Conservation (phyloP, 495 filamentous ascomycete species). For the Elasticomyces elasticus region DNA sequence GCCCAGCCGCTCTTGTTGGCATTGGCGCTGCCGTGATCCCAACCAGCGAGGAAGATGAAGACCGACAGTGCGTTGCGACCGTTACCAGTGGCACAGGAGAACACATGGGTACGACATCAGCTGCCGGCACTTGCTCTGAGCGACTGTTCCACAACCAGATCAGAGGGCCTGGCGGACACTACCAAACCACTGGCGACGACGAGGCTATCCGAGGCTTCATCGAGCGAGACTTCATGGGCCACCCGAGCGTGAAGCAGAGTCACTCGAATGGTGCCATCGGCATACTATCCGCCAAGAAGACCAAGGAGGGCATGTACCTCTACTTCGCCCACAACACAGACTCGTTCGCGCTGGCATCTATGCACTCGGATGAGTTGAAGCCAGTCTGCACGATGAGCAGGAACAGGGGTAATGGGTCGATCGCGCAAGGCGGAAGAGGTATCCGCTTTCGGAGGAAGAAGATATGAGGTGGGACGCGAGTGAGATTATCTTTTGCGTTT, state of each 20-base stretch:
- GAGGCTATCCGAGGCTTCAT: constrained; percentile 62
- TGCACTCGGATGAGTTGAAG: constrained; percentile 61
- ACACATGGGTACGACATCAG: constrained; percentile 88
- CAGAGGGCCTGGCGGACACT: constrained; percentile 47
- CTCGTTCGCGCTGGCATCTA: constrained; percentile 77
- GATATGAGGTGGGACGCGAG: not conserved
- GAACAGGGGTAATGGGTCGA: constrained; percentile 26
- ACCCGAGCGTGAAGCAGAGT: constrained; percentile 65
- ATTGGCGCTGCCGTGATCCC: constrained; percentile 84
- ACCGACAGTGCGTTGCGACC: constrained; percentile 55
- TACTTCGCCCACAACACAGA: constrained; percentile 92
- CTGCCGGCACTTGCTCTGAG: constrained; percentile 66
- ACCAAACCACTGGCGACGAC: constrained; percentile 59
- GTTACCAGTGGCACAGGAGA: constrained; percentile 93
- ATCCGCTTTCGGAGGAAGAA: constrained; percentile 23
- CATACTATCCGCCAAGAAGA: constrained; percentile 74
- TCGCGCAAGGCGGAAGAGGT: constrained; percentile 33
- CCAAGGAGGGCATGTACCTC: constrained; percentile 55
- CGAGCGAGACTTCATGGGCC: constrained; percentile 66
- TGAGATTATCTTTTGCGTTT: not conserved
- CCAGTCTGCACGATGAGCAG: constrained; percentile 82
- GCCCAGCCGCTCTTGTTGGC: constrained; percentile 85
- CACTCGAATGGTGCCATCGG: constrained; percentile 69
- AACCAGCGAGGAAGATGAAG: constrained; percentile 48
- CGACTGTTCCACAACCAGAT: constrained; percentile 59